Percentiles rank a stretch among this genome's conserved stretches.
phyloP scores from a whole-genome alignment of 1,284 basidiomycete genomes.

The Porogramme epimiltina region DNA sequence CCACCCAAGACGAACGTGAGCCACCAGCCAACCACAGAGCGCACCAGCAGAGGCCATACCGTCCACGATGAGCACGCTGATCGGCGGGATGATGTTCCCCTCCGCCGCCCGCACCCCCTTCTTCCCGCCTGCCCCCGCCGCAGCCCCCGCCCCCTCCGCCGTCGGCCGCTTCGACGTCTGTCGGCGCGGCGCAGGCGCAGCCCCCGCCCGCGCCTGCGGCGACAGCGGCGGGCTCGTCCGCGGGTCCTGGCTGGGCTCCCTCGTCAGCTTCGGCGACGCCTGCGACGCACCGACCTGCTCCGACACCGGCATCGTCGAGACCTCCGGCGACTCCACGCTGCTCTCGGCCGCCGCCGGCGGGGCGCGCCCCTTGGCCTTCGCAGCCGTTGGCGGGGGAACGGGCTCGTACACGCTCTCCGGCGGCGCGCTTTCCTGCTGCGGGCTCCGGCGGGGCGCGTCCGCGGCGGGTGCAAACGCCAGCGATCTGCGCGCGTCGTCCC shows the following conservation, averaged over 20 bases:
- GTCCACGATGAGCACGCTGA: constrained; percentile 95
- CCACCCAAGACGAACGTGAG: not conserved
- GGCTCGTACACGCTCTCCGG: constrained; percentile 5
- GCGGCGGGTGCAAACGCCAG: not conserved
- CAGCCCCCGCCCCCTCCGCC: constrained; percentile 15
- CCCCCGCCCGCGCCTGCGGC: constrained; percentile 24
- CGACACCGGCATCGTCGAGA: constrained; percentile 2
- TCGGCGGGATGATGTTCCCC: constrained; percentile 83
- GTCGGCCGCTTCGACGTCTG: constrained; percentile 14
- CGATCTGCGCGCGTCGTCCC: constrained; percentile 10
- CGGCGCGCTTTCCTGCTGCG: not conserved
- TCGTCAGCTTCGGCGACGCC: constrained; percentile 10
- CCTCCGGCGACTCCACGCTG: constrained; percentile 1
- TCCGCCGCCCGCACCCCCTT: constrained; percentile 28
- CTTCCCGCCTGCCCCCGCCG: constrained; percentile 25
- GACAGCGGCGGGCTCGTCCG: constrained; percentile 27
- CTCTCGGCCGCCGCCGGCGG: not conserved
- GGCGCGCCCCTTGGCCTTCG: constrained; percentile 19
- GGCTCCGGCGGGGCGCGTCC: not conserved
- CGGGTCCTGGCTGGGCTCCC: constrained; percentile 16
- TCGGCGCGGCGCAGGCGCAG: constrained; percentile 1
- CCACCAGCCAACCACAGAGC: not conserved
- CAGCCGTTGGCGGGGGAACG: not conserved
- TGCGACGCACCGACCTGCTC: constrained; percentile 5
- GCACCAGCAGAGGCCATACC: constrained; percentile 53